Base-by-base conservation (phyloP, 1,284 basidiomycete genomes). In the Ustilago shanxiensis region DNA sequence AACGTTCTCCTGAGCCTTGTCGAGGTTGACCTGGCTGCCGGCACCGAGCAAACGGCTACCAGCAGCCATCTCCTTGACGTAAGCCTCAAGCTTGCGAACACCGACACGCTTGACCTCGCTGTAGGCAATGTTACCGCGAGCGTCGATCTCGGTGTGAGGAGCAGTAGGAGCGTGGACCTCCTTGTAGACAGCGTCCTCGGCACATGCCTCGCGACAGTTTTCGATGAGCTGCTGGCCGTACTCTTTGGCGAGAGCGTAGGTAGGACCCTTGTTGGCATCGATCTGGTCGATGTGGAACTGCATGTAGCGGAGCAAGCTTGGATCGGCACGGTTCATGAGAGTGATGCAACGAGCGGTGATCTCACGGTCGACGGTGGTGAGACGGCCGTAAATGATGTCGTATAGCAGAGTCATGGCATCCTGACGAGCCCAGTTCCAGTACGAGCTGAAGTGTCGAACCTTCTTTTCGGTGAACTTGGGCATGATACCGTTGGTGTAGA, bases 341-440 rank as follows among this genome's bases (percentile, higher is more conserved):
- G 93, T 92, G 80, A 99, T 95, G 88, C 95, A 98, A 67, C 95
- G 93, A 53, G 74, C 77, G 6, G 81, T 81, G 60, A 84, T 84
- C 77, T 87, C 87, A 56, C 83, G 88, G 87, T 97, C 95, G 79
- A 97, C 93, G 31, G 94, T 94, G 33, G 92, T 95, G 70, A 97
- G 90, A 52, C 93, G 91, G 53, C 96, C 96, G 82, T 95, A 95
- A 85, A 74, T 70, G 59, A 83, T 76, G 68, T 79, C 76, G 88
- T 95, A 98, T 88, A 92, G 98, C 93, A 98, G 94, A 70, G 93
- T 89, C 45, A 98, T 89, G 28, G 95, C 94, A 77, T 96, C 95
- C 88, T 98, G 95, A 79, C 96, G 92, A 58, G 93, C 95, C 97
- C 96, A 99, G 87, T 99, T 99, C 96, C 96, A 99, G 13, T 93